Base-by-base conservation (phyloP, 2,329 filamentous ascomycete species). In the Alternaria rosae region DNA sequence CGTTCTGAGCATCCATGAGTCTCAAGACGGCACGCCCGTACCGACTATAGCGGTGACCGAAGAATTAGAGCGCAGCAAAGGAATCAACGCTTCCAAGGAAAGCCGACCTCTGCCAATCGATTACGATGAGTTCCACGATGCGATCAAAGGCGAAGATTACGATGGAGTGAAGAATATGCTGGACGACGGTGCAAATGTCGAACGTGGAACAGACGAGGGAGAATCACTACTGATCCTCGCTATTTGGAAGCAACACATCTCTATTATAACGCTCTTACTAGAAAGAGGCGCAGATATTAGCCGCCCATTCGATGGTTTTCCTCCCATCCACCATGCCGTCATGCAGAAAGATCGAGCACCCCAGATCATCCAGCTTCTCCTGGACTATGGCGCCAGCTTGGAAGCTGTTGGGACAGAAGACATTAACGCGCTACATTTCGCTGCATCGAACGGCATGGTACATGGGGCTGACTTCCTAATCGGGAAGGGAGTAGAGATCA, bases 371-470 rank as follows among this genome's bases (percentile, higher is more conserved):
- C 57, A 69, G 13, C 59, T 74, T 17, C 61, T 73, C 4, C 17
- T 73, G 0, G 62, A 71, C 15, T 23, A 67, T 25, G 69, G 71
- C 6, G 70, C 65, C 6, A 35, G 55, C 32, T 56, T 62, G 12
- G 59, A 61, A 13, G 54, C 62, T 5, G 53, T 61, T 6, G 66
- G 66, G 0, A 50, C 51, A 2, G 59, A 59, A 10, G 28, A 47
- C 5, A 67, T 66, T 41, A 70, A 64, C 30, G 66, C 58, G 25
- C 55, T 75, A 8, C 68, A 73, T 42, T 70, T 59, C 59, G 71
- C 72, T 38, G 67, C 64, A 8, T 42, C 30, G 6, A 57, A 57
- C 8, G 70, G 69, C 7, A 56, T 47, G 47, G 42, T 59, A 1
- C 54, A 70, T n/a, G 61, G 67, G 15, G 61, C 69, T 11, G 63